These are phyloP conservation scores for Entoloma clypeatum DNA, from an alignment of 1,284 basidiomycete genomes.

Conservation along the genomic window DNA sequence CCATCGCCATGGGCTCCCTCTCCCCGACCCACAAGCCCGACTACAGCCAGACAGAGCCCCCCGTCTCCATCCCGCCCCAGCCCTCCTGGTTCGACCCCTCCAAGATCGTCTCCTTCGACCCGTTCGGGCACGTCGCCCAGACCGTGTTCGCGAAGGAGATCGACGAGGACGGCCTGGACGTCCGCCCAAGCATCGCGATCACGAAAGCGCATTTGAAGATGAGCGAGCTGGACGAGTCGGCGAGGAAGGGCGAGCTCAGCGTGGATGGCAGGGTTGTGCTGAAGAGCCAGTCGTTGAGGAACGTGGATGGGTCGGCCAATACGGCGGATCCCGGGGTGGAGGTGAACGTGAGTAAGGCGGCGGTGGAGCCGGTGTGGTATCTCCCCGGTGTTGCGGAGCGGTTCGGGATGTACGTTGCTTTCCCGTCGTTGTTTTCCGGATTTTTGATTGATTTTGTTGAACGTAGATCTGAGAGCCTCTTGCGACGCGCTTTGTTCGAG, in stretches of 20 bases:
- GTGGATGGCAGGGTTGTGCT: slow-evolving; percentile 86
- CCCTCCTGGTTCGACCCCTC: slow-evolving; percentile 75
- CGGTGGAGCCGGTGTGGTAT: slow-evolving; percentile 93
- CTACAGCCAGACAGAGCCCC: slow-evolving; percentile 86
- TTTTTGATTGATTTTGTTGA: slow-evolving; percentile 2
- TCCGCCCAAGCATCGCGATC: slow-evolving; percentile 88
- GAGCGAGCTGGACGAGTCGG: slow-evolving; percentile 84
- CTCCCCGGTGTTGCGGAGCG: slow-evolving; percentile 90
- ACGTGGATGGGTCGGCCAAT: slow-evolving; percentile 58
- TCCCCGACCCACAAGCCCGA: slow-evolving; percentile 84
- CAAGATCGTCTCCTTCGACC: slow-evolving; percentile 94
- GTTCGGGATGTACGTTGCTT: slow-evolving; percentile 78
- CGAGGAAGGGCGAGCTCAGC: slow-evolving; percentile 68
- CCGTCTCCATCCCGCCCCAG: slow-evolving; percentile 79
- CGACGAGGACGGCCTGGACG: slow-evolving; percentile 59
- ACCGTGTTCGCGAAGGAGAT: slow-evolving; percentile 71
- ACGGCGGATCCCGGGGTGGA: slow-evolving; percentile 79
- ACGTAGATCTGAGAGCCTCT: slow-evolving; percentile 71
- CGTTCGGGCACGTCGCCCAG: slow-evolving; percentile 90
- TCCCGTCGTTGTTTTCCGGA: slow-evolving; percentile 7
- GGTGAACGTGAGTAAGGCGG: slow-evolving; percentile 83
- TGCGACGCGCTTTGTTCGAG: slow-evolving; percentile 90
- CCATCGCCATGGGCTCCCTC: slow-evolving; percentile 88
- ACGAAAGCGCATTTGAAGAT: slow-evolving; percentile 89
- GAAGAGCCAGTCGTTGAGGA: slow-evolving; percentile 54